These are phyloP conservation scores for Phialophora chinensis DNA, from an alignment of 2,329 filamentous ascomycete species.

Conservation along the genomic window DNA sequence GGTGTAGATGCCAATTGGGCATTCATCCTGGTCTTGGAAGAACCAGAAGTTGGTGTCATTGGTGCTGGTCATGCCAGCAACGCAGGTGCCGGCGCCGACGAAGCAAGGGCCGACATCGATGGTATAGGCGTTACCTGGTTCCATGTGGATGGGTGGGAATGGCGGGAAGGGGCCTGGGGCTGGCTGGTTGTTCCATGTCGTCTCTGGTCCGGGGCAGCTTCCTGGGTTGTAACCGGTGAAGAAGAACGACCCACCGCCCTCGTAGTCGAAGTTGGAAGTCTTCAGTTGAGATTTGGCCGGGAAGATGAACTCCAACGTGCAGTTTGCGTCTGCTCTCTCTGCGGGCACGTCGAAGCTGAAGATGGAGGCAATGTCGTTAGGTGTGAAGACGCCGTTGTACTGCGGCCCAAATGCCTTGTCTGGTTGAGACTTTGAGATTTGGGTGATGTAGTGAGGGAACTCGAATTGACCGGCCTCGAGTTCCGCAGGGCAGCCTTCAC, in stretches of 20 bases:
- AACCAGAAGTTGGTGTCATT: conserved; percentile 62
- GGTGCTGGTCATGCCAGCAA: conserved; percentile 49
- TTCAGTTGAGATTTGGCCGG: conserved; percentile 63
- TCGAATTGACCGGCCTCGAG: conserved; percentile 55
- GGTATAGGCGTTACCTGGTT: conserved; percentile 61
- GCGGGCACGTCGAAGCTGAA: conserved; percentile 73
- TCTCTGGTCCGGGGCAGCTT: conserved; percentile 53
- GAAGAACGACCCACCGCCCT: conserved; percentile 59
- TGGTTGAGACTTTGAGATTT: conserved; percentile 62
- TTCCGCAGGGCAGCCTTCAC: conserved; percentile 54
- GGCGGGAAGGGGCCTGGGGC: conserved; percentile 53
- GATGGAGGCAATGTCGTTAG: conserved; percentile 60
- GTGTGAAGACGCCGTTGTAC: conserved; percentile 62
- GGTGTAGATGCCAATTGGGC: conserved; percentile 40
- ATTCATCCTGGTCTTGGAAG: conserved; percentile 67
- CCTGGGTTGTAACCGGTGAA: conserved; percentile 57
- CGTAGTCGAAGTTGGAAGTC: conserved; percentile 64
- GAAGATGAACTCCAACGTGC: conserved; percentile 70
- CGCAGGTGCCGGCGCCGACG: conserved; percentile 39
- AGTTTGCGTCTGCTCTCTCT: conserved; percentile 62
- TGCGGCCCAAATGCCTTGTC: conserved; percentile 59
- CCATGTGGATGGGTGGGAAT: conserved; percentile 47
- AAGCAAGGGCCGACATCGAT: conserved; percentile 47
- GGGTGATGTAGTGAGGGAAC: conserved; percentile 68
- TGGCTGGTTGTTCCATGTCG: conserved; percentile 62